Evolutionary conservation across 345 rosid genomes (phyloP), one percentile per base, ranked within the genome.

Genomic region (Xanthoceras sorbifolium): DNA sequence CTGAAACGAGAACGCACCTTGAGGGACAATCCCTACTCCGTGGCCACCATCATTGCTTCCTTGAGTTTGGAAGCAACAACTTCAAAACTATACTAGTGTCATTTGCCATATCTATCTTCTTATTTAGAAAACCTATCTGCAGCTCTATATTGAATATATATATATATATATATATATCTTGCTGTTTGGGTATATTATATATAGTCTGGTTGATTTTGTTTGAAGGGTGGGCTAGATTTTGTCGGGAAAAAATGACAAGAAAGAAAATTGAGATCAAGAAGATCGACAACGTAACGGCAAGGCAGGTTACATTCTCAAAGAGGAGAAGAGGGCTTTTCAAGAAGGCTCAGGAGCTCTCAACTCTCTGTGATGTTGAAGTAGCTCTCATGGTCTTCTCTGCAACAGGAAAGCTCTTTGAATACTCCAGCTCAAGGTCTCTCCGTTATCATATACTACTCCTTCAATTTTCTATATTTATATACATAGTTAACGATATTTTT

Each of bases 231-330:
- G 31, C 9, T 70, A 8, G 34, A 32, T 64, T 74, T 31, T 31
- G 0, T 6, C 12, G 38, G 57, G 32, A 70, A 71, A 70, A 71
- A 78, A 86, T 86, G 89, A 75, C 86, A 36, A 81, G 89, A 63
- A 65, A 79, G 81, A 84, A 84, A 69, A 86, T 86, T 64, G 74
- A 82, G 86, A 86, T 86, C 65, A 84, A 81, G 82, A 86, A 82
- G 71, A 84, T 86, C 22, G 86, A 74, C 50, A 86, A 84, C 78
- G 64, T 18, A 2, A 69, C 87, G 29, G 87, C 84, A 1, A 84
- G 89, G 69, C 89, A 86, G 57, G 87, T 86, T 4, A 86, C 87
- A 4, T 86, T 84, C 71, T 86, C 87, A 3, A 86, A 86, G 77
- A 82, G 89, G 55, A 80, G 87, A 62, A 82, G 76, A 63, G 87